Evolutionary conservation across 768 basidiomycete genomes (phyloP), one percentile per base, ranked within the genome.

Genomic region (Tremella yokohamensis): DNA sequence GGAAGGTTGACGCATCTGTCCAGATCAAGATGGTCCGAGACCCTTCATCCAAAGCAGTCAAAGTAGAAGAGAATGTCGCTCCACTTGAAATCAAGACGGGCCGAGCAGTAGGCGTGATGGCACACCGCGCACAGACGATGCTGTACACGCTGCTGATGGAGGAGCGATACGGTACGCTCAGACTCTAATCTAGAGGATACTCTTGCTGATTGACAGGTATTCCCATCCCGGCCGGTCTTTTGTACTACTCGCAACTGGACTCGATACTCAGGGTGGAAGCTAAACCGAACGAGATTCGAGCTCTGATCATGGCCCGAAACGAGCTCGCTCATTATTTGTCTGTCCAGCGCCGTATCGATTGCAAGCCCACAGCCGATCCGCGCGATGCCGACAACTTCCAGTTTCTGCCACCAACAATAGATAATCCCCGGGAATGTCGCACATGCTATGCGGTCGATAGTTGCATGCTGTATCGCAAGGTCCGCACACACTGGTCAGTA

Each of bases 81-180:
- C 94, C 94, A 0, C 85, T 99, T 53, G 96, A 99, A 76, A 90
- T 99, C 78, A 99, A 99, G 78, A 99, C 96, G 0, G 96, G 96
- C 1, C 82, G 87, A 26, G 79, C 86, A 0, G 79, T 83, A 8
- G 86, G 84, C 0, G 82, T 83, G 1, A 85, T 92, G 84, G 91
- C 94, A 64, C 94, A 98, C 76, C 87, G 96, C 38, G 96, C 96
- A 0, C 96, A 99, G 77, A 99, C 96, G 0, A 92, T 97, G 86
- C 79, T 99, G 2, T 99, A 99, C 74, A 94, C 91, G 0, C 79
- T 98, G 3, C 81, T 99, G 1, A 84, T 91, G 66, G 83, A 84
- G 39, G 93, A 98, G 73, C 83, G 94, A n/a, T 97, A 97, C 68
- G 75, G 81, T 81, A 37, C 53, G 77, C 72, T 22, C 2, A 9